Percentiles rank a stretch among this genome's conserved stretches.
Conservation (phyloP, 148 eudicot genomes). For the Dysphania ambrosioides region DNA sequence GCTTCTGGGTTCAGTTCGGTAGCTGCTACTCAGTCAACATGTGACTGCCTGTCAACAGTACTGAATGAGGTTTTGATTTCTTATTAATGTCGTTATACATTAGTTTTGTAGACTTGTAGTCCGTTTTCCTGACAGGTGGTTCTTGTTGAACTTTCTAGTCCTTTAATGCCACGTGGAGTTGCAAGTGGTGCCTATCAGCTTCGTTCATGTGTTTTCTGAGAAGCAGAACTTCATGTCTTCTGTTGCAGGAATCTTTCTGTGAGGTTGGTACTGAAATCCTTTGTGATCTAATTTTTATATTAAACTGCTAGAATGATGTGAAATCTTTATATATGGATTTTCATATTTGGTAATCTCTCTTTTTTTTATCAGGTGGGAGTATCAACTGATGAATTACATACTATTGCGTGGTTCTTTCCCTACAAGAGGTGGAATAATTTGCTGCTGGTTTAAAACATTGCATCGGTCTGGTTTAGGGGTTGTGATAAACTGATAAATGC, state of each 20-base stretch:
- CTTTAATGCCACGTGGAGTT: neutral
- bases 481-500: too few species aligned
- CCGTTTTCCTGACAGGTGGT: too few species aligned
- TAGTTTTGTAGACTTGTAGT: neutral
- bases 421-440: neutral
- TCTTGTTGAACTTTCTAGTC: neutral
- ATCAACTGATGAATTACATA: neutral
- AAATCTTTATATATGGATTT: too few species aligned
- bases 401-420: neutral
- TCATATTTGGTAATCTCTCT: neutral
- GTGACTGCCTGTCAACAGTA: neutral
- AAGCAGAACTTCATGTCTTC: neutral
- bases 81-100: neutral
- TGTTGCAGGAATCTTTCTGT: neutral
- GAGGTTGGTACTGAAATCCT: neutral
- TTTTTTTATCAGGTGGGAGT: neutral
- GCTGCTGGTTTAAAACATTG: too few species aligned
- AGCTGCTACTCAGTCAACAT: constrained; percentile 9
- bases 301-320: neutral
- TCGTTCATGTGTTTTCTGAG: neutral
- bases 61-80: neutral
- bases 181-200: neutral
- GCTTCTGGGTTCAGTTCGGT: constrained; percentile 4
- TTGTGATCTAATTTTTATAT: neutral
- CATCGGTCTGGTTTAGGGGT: neutral